Evolutionary conservation across 495 filamentous ascomycete genomes (phyloP), one percentile per base, ranked within the genome.

Genomic region (Penicillium cinerascens): DNA sequence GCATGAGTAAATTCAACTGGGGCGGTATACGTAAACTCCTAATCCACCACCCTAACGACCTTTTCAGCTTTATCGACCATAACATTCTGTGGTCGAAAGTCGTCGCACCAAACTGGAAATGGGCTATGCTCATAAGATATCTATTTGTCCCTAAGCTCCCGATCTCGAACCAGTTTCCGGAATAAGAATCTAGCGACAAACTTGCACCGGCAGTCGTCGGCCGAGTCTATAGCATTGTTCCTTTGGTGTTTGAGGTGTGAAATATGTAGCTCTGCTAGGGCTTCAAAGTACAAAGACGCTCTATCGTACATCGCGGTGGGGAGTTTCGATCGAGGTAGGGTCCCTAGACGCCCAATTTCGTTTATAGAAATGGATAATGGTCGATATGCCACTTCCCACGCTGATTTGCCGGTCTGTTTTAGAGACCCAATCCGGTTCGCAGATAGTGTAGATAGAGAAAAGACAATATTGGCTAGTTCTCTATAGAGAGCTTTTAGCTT

Each of bases 401-500:
- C 27, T 9, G 27, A 44, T 35, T 47, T 25, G 6, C 20, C 48
- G 23, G 20, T 39, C 39, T 48, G 37, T 15, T 43, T 29, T 13
- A 52, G 27, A 20, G 37, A 56, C 6, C 54, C 43, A 25, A 52
- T 56, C n/a, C n/a, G n/a, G n/a, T n/a, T n/a, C n/a, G n/a, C n/a
- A n/a, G n/a, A n/a, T n/a, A n/a, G n/a, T n/a, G n/a, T n/a, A n/a
- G n/a, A n/a, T n/a, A n/a, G n/a, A n/a, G n/a, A n/a, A n/a, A n/a
- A n/a, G n/a, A n/a, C n/a, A n/a, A n/a, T n/a, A n/a, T n/a, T n/a
- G n/a, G n/a, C n/a, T n/a, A n/a, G n/a, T n/a, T n/a, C n/a, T n/a
- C n/a, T n/a, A n/a, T n/a, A n/a, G n/a, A n/a, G n/a, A n/a, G n/a
- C n/a, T n/a, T n/a, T n/a, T n/a, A n/a, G n/a, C n/a, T n/a, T n/a